Percentiles rank a stretch among this genome's conserved stretches.
These are phyloP conservation scores for Chaetoscypha palmicola DNA, from an alignment of 2,329 filamentous ascomycete species.

Conservation along the genomic window DNA sequence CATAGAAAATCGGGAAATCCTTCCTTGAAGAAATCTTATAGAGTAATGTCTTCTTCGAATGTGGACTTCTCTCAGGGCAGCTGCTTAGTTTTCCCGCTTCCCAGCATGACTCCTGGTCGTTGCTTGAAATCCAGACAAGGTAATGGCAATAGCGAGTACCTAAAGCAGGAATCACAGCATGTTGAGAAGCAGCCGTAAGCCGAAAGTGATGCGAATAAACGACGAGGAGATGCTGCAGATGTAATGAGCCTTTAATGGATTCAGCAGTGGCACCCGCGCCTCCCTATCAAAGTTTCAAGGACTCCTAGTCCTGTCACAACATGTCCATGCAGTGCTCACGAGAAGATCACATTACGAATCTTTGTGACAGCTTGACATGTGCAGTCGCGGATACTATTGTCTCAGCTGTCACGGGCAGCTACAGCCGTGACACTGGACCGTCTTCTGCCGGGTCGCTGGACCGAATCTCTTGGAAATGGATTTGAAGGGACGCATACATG, in stretches of 20 bases:
- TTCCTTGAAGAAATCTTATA: background rate
- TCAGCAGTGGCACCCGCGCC: background rate
- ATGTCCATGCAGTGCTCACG: conserved; percentile 10
- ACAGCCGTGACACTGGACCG: conserved; percentile 4
- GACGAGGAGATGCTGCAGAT: background rate
- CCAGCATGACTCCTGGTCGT: background rate
- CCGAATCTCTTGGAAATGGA: conserved; percentile 2
- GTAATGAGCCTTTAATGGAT: conserved; percentile 1
- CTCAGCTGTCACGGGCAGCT: conserved; percentile 8
- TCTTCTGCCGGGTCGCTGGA: conserved; percentile 1
- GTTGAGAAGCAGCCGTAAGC: background rate
- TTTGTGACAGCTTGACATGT: conserved; percentile 5
- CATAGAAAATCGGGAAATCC: too few species aligned
- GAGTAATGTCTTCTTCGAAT: too few species aligned
- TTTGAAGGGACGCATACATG: too few species aligned
- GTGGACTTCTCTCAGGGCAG: too few species aligned
- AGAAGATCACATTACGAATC: conserved; percentile 6
- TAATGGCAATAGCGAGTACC: background rate
- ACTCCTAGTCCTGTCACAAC: conserved; percentile 3
- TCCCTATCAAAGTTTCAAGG: conserved; percentile 5
- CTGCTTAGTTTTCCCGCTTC: too few species aligned
- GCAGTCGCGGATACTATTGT: background rate
- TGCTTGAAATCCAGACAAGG: background rate
- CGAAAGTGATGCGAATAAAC: background rate
- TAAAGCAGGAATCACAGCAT: conserved; percentile 7